Evolutionary conservation across 1,284 basidiomycete genomes (phyloP), one percentile per base, ranked within the genome.

Genomic region (Malassezia arunalokei): DNA sequence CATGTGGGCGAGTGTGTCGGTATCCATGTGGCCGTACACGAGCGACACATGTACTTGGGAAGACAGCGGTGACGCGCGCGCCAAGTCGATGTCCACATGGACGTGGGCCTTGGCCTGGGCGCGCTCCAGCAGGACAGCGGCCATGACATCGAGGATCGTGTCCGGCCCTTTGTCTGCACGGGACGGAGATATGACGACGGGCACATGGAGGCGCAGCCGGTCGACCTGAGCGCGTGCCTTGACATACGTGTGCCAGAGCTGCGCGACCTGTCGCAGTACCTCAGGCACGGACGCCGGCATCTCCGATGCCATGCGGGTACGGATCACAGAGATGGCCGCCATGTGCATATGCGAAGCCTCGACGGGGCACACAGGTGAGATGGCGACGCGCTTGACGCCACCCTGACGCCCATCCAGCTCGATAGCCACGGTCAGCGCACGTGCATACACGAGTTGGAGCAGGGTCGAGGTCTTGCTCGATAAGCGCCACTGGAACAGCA

Each of bases 401-500:
- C 52, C 51, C 45, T 56, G 57, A 44, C 44, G 51, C 8, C 49
- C 57, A 20, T 59, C 51, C 40, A 62, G 52, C 33, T 59, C 55
- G 51, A 66, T 55, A 9, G 58, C 55, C 11, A 65, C 58, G 20
- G 59, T 58, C 42, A 65, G 50, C 53, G 58, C 57, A 27, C 56
- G 50, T 9, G 60, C 58, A 37, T 62, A 61, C 14, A 59, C 57
- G 24, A 66, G 49, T 30, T 62, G 60, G 12, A 63, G 56, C 40
- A 50, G 33, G 28, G 31, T 54, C 48, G 40, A 40, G 37, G 48
- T 40, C 43, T 15, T 59, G 50, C 40, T 51, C 12, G 45, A 41
- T 30, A 66, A 46, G 30, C 58, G 55, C 43, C 66, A 67, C 14
- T 65, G 58, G 35, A 66, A 56, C 27, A 71, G 58, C 40, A 55